Base-by-base conservation (phyloP, 306 rosid species). In the Quercus mongolica region DNA sequence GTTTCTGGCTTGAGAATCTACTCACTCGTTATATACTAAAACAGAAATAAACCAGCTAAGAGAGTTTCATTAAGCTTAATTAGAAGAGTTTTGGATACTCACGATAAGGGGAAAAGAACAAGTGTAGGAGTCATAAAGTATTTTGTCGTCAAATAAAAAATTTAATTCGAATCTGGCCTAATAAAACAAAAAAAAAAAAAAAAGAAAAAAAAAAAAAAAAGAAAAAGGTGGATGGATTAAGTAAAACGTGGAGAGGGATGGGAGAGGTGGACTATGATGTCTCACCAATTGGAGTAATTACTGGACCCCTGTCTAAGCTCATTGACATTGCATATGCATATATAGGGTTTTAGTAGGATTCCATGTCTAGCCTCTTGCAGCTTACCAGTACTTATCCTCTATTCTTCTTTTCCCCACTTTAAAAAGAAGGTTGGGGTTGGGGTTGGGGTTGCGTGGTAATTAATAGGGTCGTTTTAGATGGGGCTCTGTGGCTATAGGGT, bases 211-310 rank as follows among this genome's bases (percentile, higher is more conserved):
- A 7, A 8, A 8, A 56, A 26, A 7, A 8, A 8, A 56, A n/a
- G n/a, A 26, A 7, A 8, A 8, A 56, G 54, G 15, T 46, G 51
- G 15, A 72, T 69, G 58, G 58, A 23, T n/a, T 67, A 20, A 38
- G 57, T 54, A 57, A 57, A 62, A 18, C 73, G 61, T 20, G 74
- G 62, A 71, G 78, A 62, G 26, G 65, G 62, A 63, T 70, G 65
- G 65, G 62, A 69, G 70, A 56, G 9, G 30, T 26, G 70, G 78
- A 76, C 78, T 82, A 55, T 20, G 78, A 82, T 82, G 81, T 82
- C 81, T 76, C 81, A 82, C 78, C 81, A 28, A 17, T 82, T 63
- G 54, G 74, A 76, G 85, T 82, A 61, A 82, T 52, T 52, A 38
- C 17, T 76, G 81, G 85, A 54, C 81, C 85, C 41, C 41, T 59